Evolutionary conservation across 2,329 filamentous ascomycete species (phyloP).

Genomic region (Aspergillus brunneoviolaceus): DNA sequence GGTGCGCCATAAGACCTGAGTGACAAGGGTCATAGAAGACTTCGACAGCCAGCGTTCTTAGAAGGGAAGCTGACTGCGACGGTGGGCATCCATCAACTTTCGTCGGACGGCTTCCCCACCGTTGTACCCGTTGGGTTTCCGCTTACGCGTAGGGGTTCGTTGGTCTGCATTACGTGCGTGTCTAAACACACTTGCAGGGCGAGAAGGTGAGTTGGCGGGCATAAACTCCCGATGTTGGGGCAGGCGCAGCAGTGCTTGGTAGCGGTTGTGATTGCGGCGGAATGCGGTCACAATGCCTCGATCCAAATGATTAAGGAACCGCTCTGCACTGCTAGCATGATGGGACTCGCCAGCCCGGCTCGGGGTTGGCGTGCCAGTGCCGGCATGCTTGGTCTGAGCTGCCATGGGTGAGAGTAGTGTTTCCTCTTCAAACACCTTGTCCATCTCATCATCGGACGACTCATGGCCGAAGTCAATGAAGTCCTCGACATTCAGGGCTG

Average conservation of each 20-base stretch:
- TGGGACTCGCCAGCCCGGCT: slow-evolving; percentile 33
- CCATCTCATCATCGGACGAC: slow-evolving; percentile 63
- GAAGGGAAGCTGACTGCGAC: slow-evolving; percentile 39
- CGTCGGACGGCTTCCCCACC: slow-evolving; percentile 45
- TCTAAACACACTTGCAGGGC: slow-evolving; percentile 44
- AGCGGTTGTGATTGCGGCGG: slow-evolving; percentile 58
- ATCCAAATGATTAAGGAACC: slow-evolving; percentile 66
- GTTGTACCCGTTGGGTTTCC: slow-evolving; percentile 37
- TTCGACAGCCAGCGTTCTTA: slow-evolving; percentile 16
- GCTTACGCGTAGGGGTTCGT: slow-evolving; percentile 43
- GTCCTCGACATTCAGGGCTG: slow-evolving; percentile 65
- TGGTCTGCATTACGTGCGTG: slow-evolving; percentile 41
- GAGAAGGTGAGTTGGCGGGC: slow-evolving; percentile 45
- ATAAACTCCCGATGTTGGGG: slow-evolving; percentile 48
- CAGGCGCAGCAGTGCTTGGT: slow-evolving; percentile 51
- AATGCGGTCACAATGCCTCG: slow-evolving; percentile 75
- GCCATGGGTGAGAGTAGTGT: slow-evolving; percentile 47
- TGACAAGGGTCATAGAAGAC: neutral
- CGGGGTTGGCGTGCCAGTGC: slow-evolving; percentile 36
- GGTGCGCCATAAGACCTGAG: neutral
- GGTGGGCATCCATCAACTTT: slow-evolving; percentile 46
- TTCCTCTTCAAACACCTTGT: slow-evolving; percentile 47
- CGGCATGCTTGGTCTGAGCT: slow-evolving; percentile 41
- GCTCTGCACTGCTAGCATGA: slow-evolving; percentile 42
- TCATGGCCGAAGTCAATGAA: slow-evolving; percentile 68